Conservation (phyloP, 441 rosid genomes). For the Lepidium campestre region DNA sequence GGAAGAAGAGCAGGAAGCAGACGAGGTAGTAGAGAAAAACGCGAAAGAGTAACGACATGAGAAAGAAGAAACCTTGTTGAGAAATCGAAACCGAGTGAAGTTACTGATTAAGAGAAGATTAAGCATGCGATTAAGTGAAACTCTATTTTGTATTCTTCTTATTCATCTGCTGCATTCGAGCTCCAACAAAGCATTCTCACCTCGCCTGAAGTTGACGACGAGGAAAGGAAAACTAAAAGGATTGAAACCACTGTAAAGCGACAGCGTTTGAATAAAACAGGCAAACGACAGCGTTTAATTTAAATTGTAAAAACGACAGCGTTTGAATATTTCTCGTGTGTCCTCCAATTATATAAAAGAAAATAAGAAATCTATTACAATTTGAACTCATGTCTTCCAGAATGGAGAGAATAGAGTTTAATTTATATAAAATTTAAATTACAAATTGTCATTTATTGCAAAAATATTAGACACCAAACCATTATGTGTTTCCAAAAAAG, state of each 20-base stretch:
- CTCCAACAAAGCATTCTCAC: too few relatives aligned
- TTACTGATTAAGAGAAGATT: constrained; percentile 28
- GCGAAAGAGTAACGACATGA: constrained; percentile 14
- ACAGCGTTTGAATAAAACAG: background rate
- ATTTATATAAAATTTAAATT: background rate
- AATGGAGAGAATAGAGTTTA: background rate
- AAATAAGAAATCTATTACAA: background rate
- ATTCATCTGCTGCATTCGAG: constrained; percentile 11
- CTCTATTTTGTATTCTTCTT: background rate
- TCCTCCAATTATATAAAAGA: background rate
- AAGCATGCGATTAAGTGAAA: constrained; percentile 29
- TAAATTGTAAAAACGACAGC: background rate
- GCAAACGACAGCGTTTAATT: background rate
- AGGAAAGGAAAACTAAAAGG: background rate
- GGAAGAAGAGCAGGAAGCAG: constrained; percentile 18
- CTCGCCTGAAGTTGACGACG: background rate
- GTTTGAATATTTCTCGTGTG: background rate
- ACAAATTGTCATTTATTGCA: constrained; percentile 1
- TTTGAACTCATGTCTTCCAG: background rate
- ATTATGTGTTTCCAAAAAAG: background rate
- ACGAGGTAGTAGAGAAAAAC: constrained; percentile 12
- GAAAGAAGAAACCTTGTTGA: constrained; percentile 6
- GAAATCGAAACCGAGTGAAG: constrained; percentile 15
- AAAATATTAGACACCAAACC: background rate
- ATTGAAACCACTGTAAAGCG: background rate